A percentile compares a stretch with the other conserved stretches of the same genome.
phyloP scores from a whole-genome alignment of 2,329 filamentous ascomycete genomes.

The Parafenestella ontariensis region DNA sequence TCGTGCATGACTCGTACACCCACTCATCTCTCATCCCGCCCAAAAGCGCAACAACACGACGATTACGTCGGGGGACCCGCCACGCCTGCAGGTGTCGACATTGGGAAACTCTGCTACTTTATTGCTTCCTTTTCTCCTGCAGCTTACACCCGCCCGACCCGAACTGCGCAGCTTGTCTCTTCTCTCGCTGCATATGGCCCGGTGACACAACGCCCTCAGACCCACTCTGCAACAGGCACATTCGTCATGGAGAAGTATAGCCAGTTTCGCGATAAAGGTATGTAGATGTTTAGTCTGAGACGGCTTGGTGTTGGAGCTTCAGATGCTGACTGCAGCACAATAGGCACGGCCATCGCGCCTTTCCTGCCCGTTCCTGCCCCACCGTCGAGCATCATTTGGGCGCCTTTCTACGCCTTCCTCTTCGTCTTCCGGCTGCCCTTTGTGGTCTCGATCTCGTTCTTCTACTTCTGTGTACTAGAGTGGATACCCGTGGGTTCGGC shows the following conservation, averaged over 20 bases:
- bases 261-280: slow-evolving; percentile 89
- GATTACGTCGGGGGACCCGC: slow-evolving; percentile 8
- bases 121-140: neutral
- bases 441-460: slow-evolving; percentile 69
- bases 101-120: slow-evolving; percentile 9
- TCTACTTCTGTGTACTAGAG: slow-evolving; percentile 84
- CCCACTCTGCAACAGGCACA: slow-evolving; percentile 1
- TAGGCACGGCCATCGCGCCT: slow-evolving; percentile 93
- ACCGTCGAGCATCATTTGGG: slow-evolving; percentile 65
- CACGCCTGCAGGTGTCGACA: slow-evolving; percentile 1
- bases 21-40: slow-evolving; percentile 22
- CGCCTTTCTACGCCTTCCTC: slow-evolving; percentile 72
- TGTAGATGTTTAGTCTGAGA: neutral
- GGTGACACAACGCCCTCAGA: slow-evolving; percentile 21
- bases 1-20: slow-evolving; percentile 21
- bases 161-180: neutral
- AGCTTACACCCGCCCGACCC: no score
- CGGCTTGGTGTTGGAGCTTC: neutral
- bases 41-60: slow-evolving; percentile 21
- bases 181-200: slow-evolving; percentile 21
- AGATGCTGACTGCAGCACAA: slow-evolving; percentile 15
- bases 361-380: slow-evolving; percentile 84
- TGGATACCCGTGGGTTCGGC: slow-evolving; percentile 75
- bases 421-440: slow-evolving; percentile 83
- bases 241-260: slow-evolving; percentile 87